Percentiles rank a stretch among this genome's conserved stretches.
phyloP scores from a whole-genome alignment of 176 grass and related monocot genomes.

The Musa beccarii region DNA sequence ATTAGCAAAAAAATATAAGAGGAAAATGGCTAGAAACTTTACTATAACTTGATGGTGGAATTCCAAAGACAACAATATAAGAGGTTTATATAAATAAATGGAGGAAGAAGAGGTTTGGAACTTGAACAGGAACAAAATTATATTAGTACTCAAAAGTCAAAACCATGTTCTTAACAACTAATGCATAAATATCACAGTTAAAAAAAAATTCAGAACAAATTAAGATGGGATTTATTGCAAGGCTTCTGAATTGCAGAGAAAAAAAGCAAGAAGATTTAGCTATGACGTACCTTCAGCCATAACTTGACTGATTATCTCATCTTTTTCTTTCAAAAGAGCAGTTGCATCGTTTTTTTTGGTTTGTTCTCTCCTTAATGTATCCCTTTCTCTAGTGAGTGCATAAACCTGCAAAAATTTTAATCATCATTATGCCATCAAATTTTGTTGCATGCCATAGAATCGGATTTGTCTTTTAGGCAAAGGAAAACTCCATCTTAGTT shows the following conservation, averaged over 20 bases:
- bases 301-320: constrained; percentile 98
- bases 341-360: constrained; percentile 90
- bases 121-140: too few species aligned
- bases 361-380: constrained; percentile 96
- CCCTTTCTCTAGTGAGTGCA: constrained; percentile 85
- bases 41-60: too few species aligned
- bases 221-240: background rate
- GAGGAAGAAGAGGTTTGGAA: too few species aligned
- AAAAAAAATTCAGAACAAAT: background rate
- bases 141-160: too few species aligned
- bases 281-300: constrained; percentile 93
- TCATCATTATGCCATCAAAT: background rate
- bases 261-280: constrained; percentile 8
- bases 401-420: constrained; percentile 50
- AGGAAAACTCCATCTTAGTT: background rate
- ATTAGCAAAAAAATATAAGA: too few species aligned
- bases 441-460: background rate
- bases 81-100: too few species aligned
- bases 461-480: background rate
- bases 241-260: constrained; percentile 5
- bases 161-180: background rate
- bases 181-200: background rate
- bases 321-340: constrained; percentile 99
- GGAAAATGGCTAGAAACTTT: too few species aligned
- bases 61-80: too few species aligned